Evolutionary conservation across 352 stramenopile genomes (phyloP), one percentile per base, ranked within the genome.

Genomic region (Pythium graminicola): DNA sequence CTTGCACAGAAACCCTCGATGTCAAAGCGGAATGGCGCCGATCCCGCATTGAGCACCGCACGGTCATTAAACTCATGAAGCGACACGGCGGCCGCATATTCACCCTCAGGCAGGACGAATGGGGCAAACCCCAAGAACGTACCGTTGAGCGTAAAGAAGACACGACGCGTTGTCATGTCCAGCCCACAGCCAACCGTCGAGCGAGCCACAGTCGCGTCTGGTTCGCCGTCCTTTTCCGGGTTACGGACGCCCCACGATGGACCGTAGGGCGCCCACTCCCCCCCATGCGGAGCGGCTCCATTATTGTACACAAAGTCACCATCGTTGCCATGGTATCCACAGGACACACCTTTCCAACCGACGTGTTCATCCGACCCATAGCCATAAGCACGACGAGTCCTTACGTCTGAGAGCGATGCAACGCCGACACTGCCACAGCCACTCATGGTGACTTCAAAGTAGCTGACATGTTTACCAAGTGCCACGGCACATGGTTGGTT

Each of bases 1-100:
- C 80, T 89, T 88, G 78, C 80, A 91, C 83, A 94, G 65, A 86
- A 92, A 85, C 67, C 73, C 60, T 94, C 81, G 62, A 94, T 78
- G 60, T 89, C 77, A 69, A 89, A 92, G 50, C 64, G 50, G 60
- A 91, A 94, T 26, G 77, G 75, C 20, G 70, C 77, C 39, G 68
- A 62, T 31, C 83, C 83, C n/a, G 70, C 64, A 56, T 94, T 92
- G 41, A 94, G 56, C 41, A 81, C 60, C 17, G 74, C 81, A 64
- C 66, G 39, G 55, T 94, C 83, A 14, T 71, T 70, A 62, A 85
- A 91, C 29, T 69, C 69, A 52, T 94, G 77, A 23, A 94, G 73
- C 60, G 83, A 87, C 51, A 94, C 72, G 26, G 79, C 81, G 24
- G 76, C 73, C 41, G 83, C 76, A 56, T 86, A 90, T 29, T 83